Base-by-base conservation (phyloP, 2,329 filamentous ascomycete species). In the Clonostachys chloroleuca region DNA sequence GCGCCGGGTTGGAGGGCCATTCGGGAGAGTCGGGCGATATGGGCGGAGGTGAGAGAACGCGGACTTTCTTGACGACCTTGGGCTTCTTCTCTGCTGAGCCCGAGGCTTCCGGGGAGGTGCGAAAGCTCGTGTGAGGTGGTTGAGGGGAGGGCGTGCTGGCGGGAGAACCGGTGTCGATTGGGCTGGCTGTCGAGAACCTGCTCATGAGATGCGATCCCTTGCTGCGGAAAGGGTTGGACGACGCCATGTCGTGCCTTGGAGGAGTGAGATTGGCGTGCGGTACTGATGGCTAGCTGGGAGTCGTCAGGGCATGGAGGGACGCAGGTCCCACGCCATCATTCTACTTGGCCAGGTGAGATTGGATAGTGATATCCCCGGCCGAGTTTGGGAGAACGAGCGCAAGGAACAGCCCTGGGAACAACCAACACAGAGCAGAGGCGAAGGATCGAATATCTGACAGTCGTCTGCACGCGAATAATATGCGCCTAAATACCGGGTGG, bases 51-150 rank as follows among this genome's bases (percentile, higher is more conserved):
- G 81, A 84, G 59, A 84, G 75, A 9, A 86, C 78, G 57, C 84
- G 80, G 50, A 88, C 84, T 57, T 80, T 86, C 66, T 87, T 86
- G 49, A 78, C 73, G 37, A 80, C 70, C 69, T 77, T 87, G 39
- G 63, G 60, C 53, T 65, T 75, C 44, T 50, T 49, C 34, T 46
- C 41, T n/a, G 58, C 64, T 36, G 51, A 59, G 33, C 59, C 63
- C 47, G 67, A 60, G 40, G 61, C 57, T 20, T 60, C 60, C 40
- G 45, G 46, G 7, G 46, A 20, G 9, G 39, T 33, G 34, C 41
- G 44, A 17, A 52, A 60, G 43, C 51, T 60, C 14, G 45, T 40
- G 20, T 57, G 59, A 13, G 53, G 52, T 41, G 60, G 59, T 18
- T 56, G 56, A 30, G 50, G 50, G 13, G 46, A 42, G n/a, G 45